phyloP scores from a whole-genome alignment of 495 filamentous ascomycete genomes.

The Aspergillus incahuasiensis region DNA sequence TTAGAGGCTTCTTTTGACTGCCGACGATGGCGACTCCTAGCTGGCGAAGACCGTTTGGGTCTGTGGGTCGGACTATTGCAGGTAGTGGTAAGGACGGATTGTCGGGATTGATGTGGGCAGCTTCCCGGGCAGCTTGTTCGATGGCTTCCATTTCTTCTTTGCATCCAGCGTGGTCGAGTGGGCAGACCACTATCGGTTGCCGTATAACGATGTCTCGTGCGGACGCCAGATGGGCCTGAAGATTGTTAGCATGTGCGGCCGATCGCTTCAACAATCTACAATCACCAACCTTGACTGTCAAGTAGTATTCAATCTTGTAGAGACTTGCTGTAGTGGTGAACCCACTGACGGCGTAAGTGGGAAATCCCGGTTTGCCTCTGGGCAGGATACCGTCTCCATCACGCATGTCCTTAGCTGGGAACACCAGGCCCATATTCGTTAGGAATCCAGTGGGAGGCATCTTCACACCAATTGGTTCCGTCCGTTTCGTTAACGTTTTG shows the following conservation, averaged over 20 bases:
- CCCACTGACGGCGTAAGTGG: constrained; percentile 78
- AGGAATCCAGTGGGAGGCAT: constrained; percentile 84
- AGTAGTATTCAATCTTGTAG: constrained; percentile 97
- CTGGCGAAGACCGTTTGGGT: constrained; percentile 68
- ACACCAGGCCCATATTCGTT: constrained; percentile 85
- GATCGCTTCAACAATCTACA: not conserved
- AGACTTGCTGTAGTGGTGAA: constrained; percentile 93
- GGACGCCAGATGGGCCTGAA: constrained; percentile 81
- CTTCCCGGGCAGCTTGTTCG: constrained; percentile 89
- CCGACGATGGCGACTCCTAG: constrained; percentile 84
- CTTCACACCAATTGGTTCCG: constrained; percentile 73
- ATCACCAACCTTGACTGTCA: constrained; percentile 78
- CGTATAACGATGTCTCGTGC: constrained; percentile 86
- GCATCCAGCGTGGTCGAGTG: constrained; percentile 89
- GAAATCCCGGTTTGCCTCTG: constrained; percentile 79
- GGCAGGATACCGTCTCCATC: constrained; percentile 87
- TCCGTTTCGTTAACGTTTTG: constrained; percentile 79
- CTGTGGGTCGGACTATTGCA: constrained; percentile 72
- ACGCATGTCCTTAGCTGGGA: constrained; percentile 83
- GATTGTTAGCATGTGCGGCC: constrained; percentile 1
- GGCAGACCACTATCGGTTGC: constrained; percentile 93
- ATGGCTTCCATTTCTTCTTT: constrained; percentile 99
- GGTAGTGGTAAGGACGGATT: constrained; percentile 85
- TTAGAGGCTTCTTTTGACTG: constrained; percentile 79
- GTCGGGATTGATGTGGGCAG: constrained; percentile 75